Conservation (phyloP, 768 basidiomycete genomes). For the Lentinula boryana region DNA sequence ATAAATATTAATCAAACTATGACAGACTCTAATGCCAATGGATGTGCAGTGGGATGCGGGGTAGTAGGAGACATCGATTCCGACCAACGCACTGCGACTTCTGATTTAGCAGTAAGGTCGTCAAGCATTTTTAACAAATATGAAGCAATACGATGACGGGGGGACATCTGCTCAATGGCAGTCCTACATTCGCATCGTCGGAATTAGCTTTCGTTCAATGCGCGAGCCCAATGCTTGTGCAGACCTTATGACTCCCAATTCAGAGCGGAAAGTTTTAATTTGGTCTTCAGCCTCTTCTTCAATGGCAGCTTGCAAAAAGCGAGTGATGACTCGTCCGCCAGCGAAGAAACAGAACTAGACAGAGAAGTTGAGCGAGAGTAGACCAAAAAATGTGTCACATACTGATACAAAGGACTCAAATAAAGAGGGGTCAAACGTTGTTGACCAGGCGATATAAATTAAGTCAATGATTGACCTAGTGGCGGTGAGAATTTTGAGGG, state of each 20-base stretch:
- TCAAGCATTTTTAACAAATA: conserved; percentile 55
- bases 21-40: not conserved
- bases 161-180: conserved; percentile 57
- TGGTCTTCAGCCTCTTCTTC: conserved; percentile 53
- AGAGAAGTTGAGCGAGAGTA: not conserved
- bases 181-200: conserved; percentile 27
- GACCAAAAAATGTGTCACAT: conserved; percentile 14
- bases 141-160: conserved; percentile 61
- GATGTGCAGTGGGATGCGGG: not conserved
- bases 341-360: conserved; percentile 64
- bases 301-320: conserved; percentile 60
- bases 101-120: conserved; percentile 22
- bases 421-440: conserved; percentile 66
- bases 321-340: conserved; percentile 58
- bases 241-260: conserved; percentile 20
- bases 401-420: conserved; percentile 69
- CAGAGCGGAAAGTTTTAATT: conserved; percentile 49
- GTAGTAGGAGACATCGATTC: not conserved
- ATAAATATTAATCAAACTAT: conserved; percentile 1
- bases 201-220: too few relatives aligned
- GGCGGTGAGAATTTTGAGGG: conserved; percentile 61
- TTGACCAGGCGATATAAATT: conserved; percentile 60
- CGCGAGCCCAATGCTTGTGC: not conserved
- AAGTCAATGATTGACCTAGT: conserved; percentile 63
- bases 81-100: not conserved